phyloP scores from a whole-genome alignment of 495 filamentous ascomycete genomes.

The Aspergillus panamensis region DNA sequence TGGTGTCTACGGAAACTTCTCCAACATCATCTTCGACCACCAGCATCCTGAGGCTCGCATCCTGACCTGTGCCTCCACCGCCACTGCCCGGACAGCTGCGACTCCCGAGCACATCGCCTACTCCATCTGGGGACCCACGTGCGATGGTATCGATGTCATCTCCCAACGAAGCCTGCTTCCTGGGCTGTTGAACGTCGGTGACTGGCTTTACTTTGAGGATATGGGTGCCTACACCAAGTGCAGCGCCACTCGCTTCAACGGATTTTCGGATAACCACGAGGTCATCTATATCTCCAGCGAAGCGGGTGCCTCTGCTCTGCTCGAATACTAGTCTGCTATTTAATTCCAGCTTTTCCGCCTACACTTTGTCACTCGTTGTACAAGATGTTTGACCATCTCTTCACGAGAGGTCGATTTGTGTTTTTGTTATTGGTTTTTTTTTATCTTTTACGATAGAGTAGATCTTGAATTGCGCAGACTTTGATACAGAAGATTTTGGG shows the following conservation, averaged over 20 bases:
- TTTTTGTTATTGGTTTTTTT: background rate
- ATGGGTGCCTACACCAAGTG: conserved; percentile 99
- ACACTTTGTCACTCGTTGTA: background rate
- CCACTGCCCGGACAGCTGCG: conserved; percentile 48
- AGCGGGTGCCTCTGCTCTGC: conserved; percentile 73
- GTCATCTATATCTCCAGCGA: conserved; percentile 94
- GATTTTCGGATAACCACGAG: conserved; percentile 89
- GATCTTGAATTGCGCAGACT: background rate
- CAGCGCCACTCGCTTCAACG: conserved; percentile 96
- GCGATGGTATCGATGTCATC: conserved; percentile 95
- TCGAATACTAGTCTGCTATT: conserved; percentile 46
- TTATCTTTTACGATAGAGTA: conserved; percentile 9
- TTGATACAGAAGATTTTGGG: background rate
- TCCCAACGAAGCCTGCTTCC: conserved; percentile 68
- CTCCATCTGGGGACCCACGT: conserved; percentile 97
- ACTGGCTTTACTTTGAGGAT: conserved; percentile 97
- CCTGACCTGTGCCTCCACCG: conserved; percentile 57
- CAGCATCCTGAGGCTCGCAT: conserved; percentile 85
- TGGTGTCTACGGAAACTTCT: conserved; percentile 96
- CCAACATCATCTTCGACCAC: conserved; percentile 98
- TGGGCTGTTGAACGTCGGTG: conserved; percentile 76
- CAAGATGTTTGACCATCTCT: background rate
- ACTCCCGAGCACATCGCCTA: conserved; percentile 55
- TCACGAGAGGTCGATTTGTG: conserved; percentile 9
- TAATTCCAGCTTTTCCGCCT: conserved; percentile 11